Evolutionary conservation across 352 stramenopile genomes (phyloP).

Genomic region (Poterioochromonas sp.): DNA sequence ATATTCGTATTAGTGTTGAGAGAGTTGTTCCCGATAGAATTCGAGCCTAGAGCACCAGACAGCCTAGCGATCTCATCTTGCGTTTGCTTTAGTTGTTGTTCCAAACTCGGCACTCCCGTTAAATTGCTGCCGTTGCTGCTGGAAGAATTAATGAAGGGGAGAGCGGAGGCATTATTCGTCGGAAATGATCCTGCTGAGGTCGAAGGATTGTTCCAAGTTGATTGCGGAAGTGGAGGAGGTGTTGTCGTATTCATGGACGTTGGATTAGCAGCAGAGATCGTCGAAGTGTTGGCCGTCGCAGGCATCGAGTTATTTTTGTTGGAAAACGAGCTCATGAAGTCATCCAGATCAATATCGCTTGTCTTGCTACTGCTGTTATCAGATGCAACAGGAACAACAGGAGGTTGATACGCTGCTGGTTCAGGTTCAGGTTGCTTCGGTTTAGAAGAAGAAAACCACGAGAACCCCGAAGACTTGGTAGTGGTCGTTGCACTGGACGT

Average conservation of each 20-base stretch:
- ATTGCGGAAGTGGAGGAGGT: not conserved
- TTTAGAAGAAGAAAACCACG: too few species aligned
- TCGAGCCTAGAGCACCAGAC: not conserved
- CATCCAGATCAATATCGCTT: slow-evolving; percentile 17
- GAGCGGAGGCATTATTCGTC: too few species aligned
- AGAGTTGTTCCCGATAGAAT: not conserved
- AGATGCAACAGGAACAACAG: not conserved
- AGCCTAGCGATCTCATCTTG: slow-evolving; percentile 8
- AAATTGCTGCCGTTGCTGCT: too few species aligned
- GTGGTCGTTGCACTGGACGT: not conserved
- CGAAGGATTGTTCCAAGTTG: not conserved
- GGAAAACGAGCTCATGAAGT: slow-evolving; percentile 16
- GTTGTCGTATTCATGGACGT: too few species aligned
- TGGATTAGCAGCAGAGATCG: not conserved
- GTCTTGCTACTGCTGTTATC: not conserved
- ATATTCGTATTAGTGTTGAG: not conserved
- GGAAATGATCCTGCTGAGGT: too few species aligned
- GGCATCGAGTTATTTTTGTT: not conserved
- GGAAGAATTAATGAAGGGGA: too few species aligned
- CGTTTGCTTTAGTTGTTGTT: not conserved
- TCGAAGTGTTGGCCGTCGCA: not conserved
- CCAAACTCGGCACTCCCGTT: too few species aligned
- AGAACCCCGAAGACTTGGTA: too few species aligned
- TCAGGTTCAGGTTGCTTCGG: too few species aligned
- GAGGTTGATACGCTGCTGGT: too few species aligned